Percentiles rank a stretch among this genome's conserved stretches.
phyloP scores from a whole-genome alignment of 345 rosid species.

The Aquilaria sinensis region DNA sequence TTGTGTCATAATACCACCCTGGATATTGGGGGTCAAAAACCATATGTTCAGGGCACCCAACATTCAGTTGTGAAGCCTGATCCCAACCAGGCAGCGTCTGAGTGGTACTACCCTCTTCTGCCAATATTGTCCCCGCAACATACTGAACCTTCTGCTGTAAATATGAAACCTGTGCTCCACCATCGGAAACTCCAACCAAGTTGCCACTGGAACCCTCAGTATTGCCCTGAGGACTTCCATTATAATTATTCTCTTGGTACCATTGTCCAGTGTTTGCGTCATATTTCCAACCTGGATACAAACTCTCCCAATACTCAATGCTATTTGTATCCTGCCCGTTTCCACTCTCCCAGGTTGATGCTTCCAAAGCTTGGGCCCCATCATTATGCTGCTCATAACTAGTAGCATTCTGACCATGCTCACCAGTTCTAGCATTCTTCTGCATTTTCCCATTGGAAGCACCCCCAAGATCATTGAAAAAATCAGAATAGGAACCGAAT shows the following conservation, averaged over 20 bases:
- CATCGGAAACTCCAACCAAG: constrained; percentile 34
- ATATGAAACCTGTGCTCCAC: constrained; percentile 38
- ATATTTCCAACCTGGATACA: constrained; percentile 88
- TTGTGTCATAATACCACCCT: constrained; percentile 87
- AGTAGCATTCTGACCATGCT: constrained; percentile 7
- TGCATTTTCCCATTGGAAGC: constrained; percentile 3
- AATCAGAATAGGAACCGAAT: constrained; percentile 70
- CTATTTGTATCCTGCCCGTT: constrained; percentile 45
- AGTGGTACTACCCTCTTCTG: constrained; percentile 36
- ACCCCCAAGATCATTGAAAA: constrained; percentile 53
- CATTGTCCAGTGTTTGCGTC: constrained; percentile 72
- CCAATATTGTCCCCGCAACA: constrained; percentile 29
- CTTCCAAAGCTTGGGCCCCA: constrained; percentile 22
- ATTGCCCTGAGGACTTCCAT: constrained; percentile 31
- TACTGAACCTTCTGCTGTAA: constrained; percentile 59
- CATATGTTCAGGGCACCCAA: constrained; percentile 85
- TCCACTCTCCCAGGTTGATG: constrained; percentile 20
- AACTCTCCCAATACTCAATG: constrained; percentile 67
- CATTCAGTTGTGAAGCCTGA: constrained; percentile 55
- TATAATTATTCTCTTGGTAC: constrained; percentile 60
- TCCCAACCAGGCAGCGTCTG: constrained; percentile 59
- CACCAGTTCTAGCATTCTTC: constrained; percentile 13
- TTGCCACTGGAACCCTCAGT: constrained; percentile 22
- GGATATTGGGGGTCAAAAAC: constrained; percentile 87
- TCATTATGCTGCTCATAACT: constrained; percentile 31